Conservation (phyloP, 2,329 filamentous ascomycete genomes). For the Aciculosporium take region DNA sequence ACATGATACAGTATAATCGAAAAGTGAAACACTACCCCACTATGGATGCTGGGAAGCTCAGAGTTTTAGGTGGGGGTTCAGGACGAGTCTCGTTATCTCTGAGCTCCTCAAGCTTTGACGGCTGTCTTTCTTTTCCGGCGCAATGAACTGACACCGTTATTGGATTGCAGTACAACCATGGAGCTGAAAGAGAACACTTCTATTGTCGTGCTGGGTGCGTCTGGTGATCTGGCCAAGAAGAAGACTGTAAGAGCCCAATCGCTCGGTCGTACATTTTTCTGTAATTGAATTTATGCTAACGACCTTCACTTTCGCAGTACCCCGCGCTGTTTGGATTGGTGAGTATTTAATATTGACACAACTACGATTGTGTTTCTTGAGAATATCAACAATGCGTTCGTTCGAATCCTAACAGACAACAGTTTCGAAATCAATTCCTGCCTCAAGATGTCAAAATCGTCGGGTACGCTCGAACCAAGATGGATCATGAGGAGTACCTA, state of each 20-base stretch:
- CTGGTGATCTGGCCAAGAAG: slow-evolving; percentile 97
- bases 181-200: slow-evolving; percentile 98
- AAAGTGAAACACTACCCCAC: slow-evolving; percentile 8
- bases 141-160: slow-evolving; percentile 6
- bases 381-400: not conserved
- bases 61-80: slow-evolving; percentile 3
- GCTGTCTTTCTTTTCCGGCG: not conserved
- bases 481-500: slow-evolving; percentile 94
- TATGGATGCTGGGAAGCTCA: slow-evolving; percentile 5
- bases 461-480: slow-evolving; percentile 98
- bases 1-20: no score
- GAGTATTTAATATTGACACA: slow-evolving; percentile 26
- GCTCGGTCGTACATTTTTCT: not conserved
- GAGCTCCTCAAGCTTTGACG: slow-evolving; percentile 1
- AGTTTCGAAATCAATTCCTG: slow-evolving; percentile 99
- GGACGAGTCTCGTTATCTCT: slow-evolving; percentile 1
- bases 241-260: slow-evolving; percentile 60
- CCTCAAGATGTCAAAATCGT: slow-evolving; percentile 93
- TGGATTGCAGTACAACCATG: slow-evolving; percentile 45
- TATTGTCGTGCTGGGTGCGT: slow-evolving; percentile 92
- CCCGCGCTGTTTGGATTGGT: slow-evolving; percentile 94
- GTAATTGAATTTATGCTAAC: slow-evolving; percentile 10
- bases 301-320: slow-evolving; percentile 43
- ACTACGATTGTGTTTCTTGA: not conserved
- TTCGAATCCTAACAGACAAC: slow-evolving; percentile 5